Evolutionary conservation across 2,329 filamentous ascomycete species (phyloP), one percentile per base, ranked within the genome.

Genomic region (Aspergillus fructus): DNA sequence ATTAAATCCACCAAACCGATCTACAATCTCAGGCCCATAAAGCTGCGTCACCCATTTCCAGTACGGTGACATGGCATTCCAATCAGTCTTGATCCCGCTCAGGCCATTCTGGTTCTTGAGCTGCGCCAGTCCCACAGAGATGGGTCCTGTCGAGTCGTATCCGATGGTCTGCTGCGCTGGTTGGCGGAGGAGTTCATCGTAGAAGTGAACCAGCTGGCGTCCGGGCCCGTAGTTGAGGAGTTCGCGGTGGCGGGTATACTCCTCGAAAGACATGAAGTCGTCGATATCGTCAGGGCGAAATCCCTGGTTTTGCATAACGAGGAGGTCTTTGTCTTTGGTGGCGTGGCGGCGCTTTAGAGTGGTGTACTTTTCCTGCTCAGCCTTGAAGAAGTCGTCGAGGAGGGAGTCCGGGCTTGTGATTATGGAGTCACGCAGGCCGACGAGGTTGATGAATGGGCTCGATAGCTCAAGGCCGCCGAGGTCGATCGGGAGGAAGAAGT

Each of bases 401-500:
- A 59, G 49, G 6, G 39, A 27, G 17, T 48, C 34, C 1, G 59
- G 59, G n/a, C 42, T 24, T 6, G 23, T 17, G 9, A 50, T 3
- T 3, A 61, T 27, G 7, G 56, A 43, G 13, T 59, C 59, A 1
- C 56, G 49, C 1, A 59, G 37, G 12, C 55, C 56, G 5, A 61
- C 40, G 17, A 61, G 47, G 4, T 48, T 51, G 24, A 61, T 54
- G 27, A 61, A 61, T 8, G 59, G 56, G 27, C 56, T 61, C 0
- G 59, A 61, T 1, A 61, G 34, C 30, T 61, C 59, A 0, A 61
- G 56, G 6, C 59, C 59, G 23, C 59, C 59, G 4, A 61, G 56
- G 15, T 61, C 59, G 11, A 59, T 61, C 1, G 59, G 59, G 5
- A 61, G 49, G 24, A 61, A 61, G 41, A 61, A 61, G 53, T 56